phyloP scores from a whole-genome alignment of 2,329 filamentous ascomycete species.

The Fusarium buxicola region DNA sequence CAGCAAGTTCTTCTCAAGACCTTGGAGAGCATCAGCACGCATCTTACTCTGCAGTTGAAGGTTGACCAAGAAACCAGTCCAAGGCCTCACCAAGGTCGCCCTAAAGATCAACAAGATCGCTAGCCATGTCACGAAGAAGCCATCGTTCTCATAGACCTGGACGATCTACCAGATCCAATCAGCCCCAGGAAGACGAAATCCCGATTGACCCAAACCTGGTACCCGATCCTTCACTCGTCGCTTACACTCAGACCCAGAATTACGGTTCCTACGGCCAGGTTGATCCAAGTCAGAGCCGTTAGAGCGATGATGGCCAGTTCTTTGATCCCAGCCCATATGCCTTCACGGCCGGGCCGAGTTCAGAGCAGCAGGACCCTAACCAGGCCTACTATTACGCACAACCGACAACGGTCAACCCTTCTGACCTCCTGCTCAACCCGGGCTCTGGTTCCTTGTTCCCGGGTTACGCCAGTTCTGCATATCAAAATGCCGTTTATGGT shows the following conservation, averaged over 20 bases:
- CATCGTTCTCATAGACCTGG: constrained; percentile 24
- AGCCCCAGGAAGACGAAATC: constrained; percentile 22
- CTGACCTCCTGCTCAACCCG: constrained; percentile 13
- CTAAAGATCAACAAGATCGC: background rate
- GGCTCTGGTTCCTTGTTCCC: background rate
- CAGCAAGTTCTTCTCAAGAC: background rate
- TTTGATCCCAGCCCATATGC: constrained; percentile 19
- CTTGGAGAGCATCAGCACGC: background rate
- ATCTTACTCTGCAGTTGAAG: background rate
- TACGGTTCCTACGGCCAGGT: constrained; percentile 17
- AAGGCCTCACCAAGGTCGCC: rapidly evolving
- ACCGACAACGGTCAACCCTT: constrained; percentile 30
- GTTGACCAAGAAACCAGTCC: background rate
- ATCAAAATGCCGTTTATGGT: constrained; percentile 25
- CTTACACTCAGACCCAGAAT: background rate
- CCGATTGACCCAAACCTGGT: constrained; percentile 22
- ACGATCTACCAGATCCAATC: constrained; percentile 20
- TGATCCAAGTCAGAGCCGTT: constrained; percentile 37
- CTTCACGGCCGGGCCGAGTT: constrained; percentile 14
- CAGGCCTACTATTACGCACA: constrained; percentile 18
- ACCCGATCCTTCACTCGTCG: background rate
- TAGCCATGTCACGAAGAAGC: constrained; percentile 32
- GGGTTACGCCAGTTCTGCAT: constrained; percentile 7
- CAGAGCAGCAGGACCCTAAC: constrained; percentile 29
- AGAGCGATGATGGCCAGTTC: constrained; percentile 30